A percentile compares a stretch with the other conserved stretches of the same genome.
Conservation (phyloP, 495 filamentous ascomycete species). For the Letharia columbiana region DNA sequence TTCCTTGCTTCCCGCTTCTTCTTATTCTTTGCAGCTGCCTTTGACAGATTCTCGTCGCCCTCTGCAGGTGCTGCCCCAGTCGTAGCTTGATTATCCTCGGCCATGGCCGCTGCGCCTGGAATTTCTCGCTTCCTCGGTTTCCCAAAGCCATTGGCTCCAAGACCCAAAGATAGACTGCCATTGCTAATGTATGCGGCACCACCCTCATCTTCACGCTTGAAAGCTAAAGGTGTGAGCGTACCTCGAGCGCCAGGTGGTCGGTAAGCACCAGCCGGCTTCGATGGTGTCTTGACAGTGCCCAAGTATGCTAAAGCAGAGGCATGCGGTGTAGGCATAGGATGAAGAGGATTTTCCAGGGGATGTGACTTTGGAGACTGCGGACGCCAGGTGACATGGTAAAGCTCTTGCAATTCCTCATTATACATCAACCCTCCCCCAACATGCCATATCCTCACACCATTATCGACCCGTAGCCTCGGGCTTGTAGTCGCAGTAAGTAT, state of each 20-base stretch:
- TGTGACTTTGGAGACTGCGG: constrained; percentile 56
- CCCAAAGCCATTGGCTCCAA: constrained; percentile 68
- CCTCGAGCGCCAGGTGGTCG: constrained; percentile 94
- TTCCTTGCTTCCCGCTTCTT: constrained; percentile 98
- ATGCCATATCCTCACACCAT: constrained; percentile 92
- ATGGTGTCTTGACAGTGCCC: constrained; percentile 77
- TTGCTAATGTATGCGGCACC: constrained; percentile 83
- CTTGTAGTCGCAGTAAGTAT: constrained; percentile 96
- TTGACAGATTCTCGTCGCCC: constrained; percentile 65
- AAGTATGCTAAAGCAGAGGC: constrained; percentile 76
- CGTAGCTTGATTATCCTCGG: constrained; percentile 41
- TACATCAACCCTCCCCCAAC: constrained; percentile 87
- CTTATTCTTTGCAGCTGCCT: constrained; percentile 92
- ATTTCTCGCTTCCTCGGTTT: constrained; percentile 59
- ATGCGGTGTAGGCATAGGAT: constrained; percentile 72
- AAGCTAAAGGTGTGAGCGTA: constrained; percentile 76
- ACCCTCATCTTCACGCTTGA: constrained; percentile 96
- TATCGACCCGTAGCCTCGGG: constrained; percentile 89
- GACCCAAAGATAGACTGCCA: constrained; percentile 53
- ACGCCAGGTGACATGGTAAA: constrained; percentile 89
- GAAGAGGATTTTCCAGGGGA: constrained; percentile 58
- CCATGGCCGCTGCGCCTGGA: constrained; percentile 65
- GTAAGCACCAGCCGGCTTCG: constrained; percentile 91
- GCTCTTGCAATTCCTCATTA: constrained; percentile 83
- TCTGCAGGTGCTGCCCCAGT: constrained; percentile 50